Evolutionary conservation across 192 early-diverging fungal species (phyloP).

Genomic region (Coemansia sp.): DNA sequence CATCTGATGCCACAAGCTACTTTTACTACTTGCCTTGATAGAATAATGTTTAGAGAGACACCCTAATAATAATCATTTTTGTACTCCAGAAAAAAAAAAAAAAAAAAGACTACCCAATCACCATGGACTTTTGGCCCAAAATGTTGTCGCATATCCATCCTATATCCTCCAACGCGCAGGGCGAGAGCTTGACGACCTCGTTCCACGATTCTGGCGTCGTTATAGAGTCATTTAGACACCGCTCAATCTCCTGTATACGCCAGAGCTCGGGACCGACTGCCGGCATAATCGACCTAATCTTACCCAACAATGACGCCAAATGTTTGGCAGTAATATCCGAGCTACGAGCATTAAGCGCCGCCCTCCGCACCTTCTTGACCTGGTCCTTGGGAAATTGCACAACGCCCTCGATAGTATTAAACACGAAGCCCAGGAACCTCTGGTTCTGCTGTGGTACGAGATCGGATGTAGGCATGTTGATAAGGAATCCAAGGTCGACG

Average conservation of each 20-base stretch:
- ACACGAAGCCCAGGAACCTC: slow-evolving; percentile 52
- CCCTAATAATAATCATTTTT: not conserved
- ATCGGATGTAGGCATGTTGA: slow-evolving; percentile 40
- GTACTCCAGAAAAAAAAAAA: not conserved
- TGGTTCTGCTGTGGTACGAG: slow-evolving; percentile 56
- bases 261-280: slow-evolving; percentile 37
- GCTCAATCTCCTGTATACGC: slow-evolving; percentile 42
- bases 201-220: slow-evolving; percentile 50
- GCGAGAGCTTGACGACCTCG: slow-evolving; percentile 32
- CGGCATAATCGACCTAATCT: slow-evolving; percentile 50
- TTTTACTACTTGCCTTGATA: slow-evolving; percentile 11
- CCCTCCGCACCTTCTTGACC: slow-evolving; percentile 52
- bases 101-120: not conserved
- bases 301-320: slow-evolving; percentile 50
- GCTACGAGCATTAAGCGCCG: slow-evolving; percentile 34
- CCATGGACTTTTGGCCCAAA: slow-evolving; percentile 36
- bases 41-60: not conserved
- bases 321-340: slow-evolving; percentile 48
- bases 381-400: slow-evolving; percentile 51
- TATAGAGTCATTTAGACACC: slow-evolving; percentile 32
- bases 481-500: slow-evolving; percentile 41
- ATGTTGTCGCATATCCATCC: slow-evolving; percentile 52
- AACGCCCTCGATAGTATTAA: slow-evolving; percentile 41
- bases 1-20: not conserved
- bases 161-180: slow-evolving; percentile 34